Evolutionary conservation across 2,329 filamentous ascomycete species (phyloP).

Genomic region (Fusarium robinianum): DNA sequence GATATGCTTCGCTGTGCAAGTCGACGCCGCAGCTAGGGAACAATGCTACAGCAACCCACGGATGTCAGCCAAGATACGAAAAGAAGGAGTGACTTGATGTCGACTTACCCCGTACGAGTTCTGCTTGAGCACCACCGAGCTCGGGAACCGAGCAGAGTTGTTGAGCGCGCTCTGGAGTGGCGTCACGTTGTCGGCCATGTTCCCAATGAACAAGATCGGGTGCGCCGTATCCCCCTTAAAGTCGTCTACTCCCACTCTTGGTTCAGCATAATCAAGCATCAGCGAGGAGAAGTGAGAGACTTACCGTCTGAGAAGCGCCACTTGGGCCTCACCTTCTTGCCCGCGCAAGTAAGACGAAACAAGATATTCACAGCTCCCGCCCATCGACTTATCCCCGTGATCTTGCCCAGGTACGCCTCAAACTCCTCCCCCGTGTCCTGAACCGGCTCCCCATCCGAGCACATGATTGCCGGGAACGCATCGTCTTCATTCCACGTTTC

Average conservation of each 20-base stretch:
- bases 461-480: slow-evolving; percentile 52
- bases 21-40: slow-evolving; percentile 49
- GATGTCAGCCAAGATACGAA: slow-evolving; percentile 3
- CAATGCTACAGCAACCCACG: slow-evolving; percentile 49
- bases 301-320: slow-evolving; percentile 46
- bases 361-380: slow-evolving; percentile 51
- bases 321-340: slow-evolving; percentile 44
- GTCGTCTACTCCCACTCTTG: slow-evolving; percentile 29
- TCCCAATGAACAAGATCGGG: slow-evolving; percentile 53
- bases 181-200: slow-evolving; percentile 54
- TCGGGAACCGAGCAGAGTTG: slow-evolving; percentile 50
- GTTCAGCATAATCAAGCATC: background rate
- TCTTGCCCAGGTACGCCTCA: slow-evolving; percentile 38
- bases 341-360: slow-evolving; percentile 47
- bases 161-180: slow-evolving; percentile 51
- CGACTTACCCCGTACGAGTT: slow-evolving; percentile 55
- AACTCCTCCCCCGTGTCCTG: slow-evolving; percentile 43
- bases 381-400: slow-evolving; percentile 45
- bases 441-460: slow-evolving; percentile 46
- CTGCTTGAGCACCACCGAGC: slow-evolving; percentile 52
- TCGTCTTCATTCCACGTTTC: slow-evolving; percentile 41
- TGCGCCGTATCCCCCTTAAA: slow-evolving; percentile 44
- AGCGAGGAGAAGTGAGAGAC: background rate
- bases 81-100: background rate
- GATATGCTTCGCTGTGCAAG: slow-evolving; percentile 49